phyloP scores from a whole-genome alignment of 202 grass and related monocot genomes.

The Hordeum pubiflorum region DNA sequence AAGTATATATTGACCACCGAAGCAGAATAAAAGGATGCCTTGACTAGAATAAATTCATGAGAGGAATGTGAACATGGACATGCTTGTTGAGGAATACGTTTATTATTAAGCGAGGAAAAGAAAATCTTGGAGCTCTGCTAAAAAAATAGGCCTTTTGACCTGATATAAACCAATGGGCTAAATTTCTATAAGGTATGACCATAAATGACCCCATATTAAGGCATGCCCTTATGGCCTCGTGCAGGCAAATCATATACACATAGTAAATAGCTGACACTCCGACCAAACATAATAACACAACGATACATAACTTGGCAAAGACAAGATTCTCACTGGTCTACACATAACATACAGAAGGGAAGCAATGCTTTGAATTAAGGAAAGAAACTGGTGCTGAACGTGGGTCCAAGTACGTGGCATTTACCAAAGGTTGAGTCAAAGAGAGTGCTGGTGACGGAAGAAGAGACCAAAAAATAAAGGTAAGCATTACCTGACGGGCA shows the following conservation, averaged over 20 bases:
- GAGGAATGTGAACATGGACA: not conserved
- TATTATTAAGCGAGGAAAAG: not conserved
- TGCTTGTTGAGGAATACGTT: not conserved
- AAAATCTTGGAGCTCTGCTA: not conserved
- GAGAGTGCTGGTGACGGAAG: not conserved
- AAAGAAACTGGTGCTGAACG: not conserved
- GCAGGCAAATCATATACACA: not conserved
- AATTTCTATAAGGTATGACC: not conserved
- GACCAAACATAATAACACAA: not conserved
- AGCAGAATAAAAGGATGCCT: conserved; percentile 1
- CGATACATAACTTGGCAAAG: not conserved
- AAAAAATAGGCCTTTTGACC: conserved; percentile 3
- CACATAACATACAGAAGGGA: conserved; percentile 12
- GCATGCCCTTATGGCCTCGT: not conserved
- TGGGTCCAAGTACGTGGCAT: not conserved
- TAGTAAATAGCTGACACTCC: not conserved
- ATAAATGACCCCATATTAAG: not conserved
- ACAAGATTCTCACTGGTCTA: not conserved
- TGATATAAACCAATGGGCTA: not conserved
- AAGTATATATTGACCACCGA: not conserved
- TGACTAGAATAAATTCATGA: conserved; percentile 3
- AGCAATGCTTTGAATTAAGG: not conserved
- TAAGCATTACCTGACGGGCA: conserved; percentile 60
- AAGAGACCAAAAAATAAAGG: not conserved
- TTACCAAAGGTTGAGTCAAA: conserved; percentile 23